Evolutionary conservation across 345 rosid genomes (phyloP).

Genomic region (Eucalyptus polyanthemos): DNA sequence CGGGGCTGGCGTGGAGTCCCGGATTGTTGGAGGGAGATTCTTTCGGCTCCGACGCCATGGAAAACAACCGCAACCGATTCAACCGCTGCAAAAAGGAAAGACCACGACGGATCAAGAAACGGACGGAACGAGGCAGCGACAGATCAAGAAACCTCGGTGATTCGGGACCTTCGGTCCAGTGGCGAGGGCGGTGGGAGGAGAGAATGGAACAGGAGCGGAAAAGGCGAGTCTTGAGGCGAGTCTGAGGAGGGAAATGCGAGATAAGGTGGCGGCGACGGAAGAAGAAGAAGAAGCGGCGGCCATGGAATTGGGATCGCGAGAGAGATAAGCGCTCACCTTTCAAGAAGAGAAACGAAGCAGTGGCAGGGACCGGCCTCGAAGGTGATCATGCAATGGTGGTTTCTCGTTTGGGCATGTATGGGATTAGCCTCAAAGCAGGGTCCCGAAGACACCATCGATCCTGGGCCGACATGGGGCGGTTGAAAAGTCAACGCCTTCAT

Average conservation of each 20-base stretch:
- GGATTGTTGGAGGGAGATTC: constrained; percentile 74
- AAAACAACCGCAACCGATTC: constrained; percentile 29
- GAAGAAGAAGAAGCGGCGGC: background rate
- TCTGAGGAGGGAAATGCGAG: background rate
- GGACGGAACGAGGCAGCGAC: background rate
- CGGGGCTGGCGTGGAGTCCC: constrained; percentile 47
- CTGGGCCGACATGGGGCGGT: background rate
- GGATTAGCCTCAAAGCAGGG: background rate
- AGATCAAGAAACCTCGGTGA: background rate
- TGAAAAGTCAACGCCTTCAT: background rate
- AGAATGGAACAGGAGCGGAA: background rate
- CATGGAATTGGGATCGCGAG: background rate
- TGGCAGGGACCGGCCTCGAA: background rate
- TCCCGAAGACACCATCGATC: background rate
- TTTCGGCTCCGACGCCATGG: constrained; percentile 64
- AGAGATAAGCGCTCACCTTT: background rate
- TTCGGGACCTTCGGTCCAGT: background rate
- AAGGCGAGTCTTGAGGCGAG: background rate
- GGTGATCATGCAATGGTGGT: background rate
- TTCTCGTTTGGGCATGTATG: background rate
- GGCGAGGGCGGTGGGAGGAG: background rate
- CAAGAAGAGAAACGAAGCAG: background rate
- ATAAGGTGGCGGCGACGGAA: background rate
- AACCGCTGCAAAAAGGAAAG: constrained; percentile 14
- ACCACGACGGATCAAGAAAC: background rate